A percentile compares a stretch with the other conserved stretches of the same genome.
Conservation (phyloP, 257 asterid genomes). For the Solanum bulbocastanum region DNA sequence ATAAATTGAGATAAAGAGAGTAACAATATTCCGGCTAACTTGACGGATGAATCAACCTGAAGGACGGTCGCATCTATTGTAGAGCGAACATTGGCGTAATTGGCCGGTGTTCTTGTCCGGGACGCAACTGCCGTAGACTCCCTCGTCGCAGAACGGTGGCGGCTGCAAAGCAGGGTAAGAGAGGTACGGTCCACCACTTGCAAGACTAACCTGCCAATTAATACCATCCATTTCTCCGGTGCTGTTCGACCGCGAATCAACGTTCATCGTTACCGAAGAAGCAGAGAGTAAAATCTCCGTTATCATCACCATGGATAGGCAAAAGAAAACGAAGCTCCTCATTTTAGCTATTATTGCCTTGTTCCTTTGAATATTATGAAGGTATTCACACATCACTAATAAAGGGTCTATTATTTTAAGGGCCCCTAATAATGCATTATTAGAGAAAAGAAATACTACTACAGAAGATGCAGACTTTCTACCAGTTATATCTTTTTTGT, state of each 20-base stretch:
- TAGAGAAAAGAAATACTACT: background rate
- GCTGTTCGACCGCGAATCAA: background rate
- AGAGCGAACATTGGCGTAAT: background rate
- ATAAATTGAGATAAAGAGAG: too few relatives aligned
- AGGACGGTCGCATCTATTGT: background rate
- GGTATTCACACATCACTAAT: background rate
- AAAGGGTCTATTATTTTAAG: background rate
- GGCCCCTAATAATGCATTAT: background rate
- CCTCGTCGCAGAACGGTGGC: background rate
- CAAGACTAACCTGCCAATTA: background rate
- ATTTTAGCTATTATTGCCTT: background rate
- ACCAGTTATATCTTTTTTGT: background rate
- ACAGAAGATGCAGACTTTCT: background rate
- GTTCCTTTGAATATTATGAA: background rate
- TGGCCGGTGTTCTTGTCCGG: background rate
- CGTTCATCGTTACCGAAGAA: background rate
- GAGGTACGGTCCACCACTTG: accelerated
- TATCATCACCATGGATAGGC: background rate
- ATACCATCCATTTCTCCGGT: background rate
- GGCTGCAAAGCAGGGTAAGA: background rate
- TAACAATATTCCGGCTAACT: too few relatives aligned
- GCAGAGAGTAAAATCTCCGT: background rate
- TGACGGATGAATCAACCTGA: too few relatives aligned
- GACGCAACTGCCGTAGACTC: background rate
- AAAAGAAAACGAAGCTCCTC: background rate